Evolutionary conservation across 2,329 filamentous ascomycete species (phyloP).

Genomic region (Fusarium sp.): DNA sequence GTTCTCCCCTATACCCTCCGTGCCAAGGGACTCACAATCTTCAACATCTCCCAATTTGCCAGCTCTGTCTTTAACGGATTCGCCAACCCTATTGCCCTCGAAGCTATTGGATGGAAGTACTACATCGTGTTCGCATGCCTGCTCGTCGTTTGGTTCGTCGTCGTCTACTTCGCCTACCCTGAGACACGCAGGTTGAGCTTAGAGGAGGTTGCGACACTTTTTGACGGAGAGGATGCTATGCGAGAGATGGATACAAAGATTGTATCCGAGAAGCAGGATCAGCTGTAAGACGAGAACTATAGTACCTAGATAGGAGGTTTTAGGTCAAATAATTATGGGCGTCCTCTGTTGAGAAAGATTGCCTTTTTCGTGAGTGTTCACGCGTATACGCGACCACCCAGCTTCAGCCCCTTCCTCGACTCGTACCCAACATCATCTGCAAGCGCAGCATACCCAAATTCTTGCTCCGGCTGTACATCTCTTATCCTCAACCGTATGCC

Average conservation of each 20-base stretch:
- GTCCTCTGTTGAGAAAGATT: not conserved
- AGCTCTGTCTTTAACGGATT: conserved; percentile 13
- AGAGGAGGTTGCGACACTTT: not conserved
- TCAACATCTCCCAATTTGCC: conserved; percentile 9
- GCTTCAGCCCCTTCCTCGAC: not conserved
- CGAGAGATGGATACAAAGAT: not conserved
- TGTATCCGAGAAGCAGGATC: not conserved
- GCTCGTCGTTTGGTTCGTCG: not conserved
- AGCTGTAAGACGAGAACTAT: not conserved
- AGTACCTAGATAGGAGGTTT: not conserved
- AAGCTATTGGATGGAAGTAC: conserved; percentile 14
- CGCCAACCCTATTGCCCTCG: conserved; percentile 5
- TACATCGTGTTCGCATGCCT: conserved; percentile 14
- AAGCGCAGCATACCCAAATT: not conserved
- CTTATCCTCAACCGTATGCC: not conserved
- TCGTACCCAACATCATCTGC: not conserved
- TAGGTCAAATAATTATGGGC: not conserved
- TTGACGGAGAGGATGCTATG: not conserved
- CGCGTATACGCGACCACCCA: not conserved
- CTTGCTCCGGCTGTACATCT: not conserved
- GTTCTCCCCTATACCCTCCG: conserved; percentile 63
- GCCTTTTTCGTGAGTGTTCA: not conserved
- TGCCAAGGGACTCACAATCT: conserved; percentile 58
- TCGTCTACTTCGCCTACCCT: not conserved
- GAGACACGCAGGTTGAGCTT: not conserved